Evolutionary conservation across 306 rosid species (phyloP), one percentile per base, ranked within the genome.

Genomic region (Inga laurina): DNA sequence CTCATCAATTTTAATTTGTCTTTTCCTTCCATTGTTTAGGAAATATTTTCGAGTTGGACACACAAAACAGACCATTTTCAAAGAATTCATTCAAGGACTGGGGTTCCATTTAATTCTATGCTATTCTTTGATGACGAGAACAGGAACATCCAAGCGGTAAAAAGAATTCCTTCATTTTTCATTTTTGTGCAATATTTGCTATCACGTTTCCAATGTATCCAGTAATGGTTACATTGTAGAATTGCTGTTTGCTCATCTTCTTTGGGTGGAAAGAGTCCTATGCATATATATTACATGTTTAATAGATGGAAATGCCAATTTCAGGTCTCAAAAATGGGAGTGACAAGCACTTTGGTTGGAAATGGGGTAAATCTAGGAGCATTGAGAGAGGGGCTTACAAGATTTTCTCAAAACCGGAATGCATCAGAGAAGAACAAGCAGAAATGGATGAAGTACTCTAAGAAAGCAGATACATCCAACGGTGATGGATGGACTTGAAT

Each of bases 271-370:
- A 27, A 21, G 35, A 73, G 61, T 57, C 18, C 52, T 7, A 46
- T 48, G 3, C 32, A 74, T 49, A 8, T 32, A 16, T 15, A 8
- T 61, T n/a, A 44, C 9, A 3, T 45, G 39, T 43, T 52, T 51
- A 18, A 9, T 59, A 8, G 24, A 74, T 71, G 74, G 6, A 22
- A 24, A 44, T 13, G 35, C 57, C 73, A 11, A 75, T 85, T 32
- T 41, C 89, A 95, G 99, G 92, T 93, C 77, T 90, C 98, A 30
- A 92, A 92, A 86, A 92, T 92, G 94, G 99, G 98, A 78, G 97
- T 90, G 7, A 92, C 99, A 7, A 89, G 98, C 91, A 87, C 91
- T 81, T 90, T 92, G 89, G 97, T 96, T 51, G 89, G 56, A 30
- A 56, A 96, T 54, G 98, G 99, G 43, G 91, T 93, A 71, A 90